Evolutionary conservation across 306 rosid genomes (phyloP), one percentile per base, ranked within the genome.

Genomic region (Sesbania bispinosa): DNA sequence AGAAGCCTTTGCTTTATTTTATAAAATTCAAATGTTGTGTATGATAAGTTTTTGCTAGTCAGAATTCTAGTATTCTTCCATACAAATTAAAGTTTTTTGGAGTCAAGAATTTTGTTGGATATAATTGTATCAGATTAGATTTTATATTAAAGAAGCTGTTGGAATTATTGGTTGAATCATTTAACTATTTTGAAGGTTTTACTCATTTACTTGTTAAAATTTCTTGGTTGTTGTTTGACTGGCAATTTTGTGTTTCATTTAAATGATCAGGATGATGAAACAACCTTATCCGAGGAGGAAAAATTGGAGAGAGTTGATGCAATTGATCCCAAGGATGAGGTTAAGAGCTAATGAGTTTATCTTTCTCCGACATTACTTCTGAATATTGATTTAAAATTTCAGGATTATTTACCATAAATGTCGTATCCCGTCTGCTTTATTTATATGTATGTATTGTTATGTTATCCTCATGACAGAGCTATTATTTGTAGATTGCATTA

Each of bases 281-380:
- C 97, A 76, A 94, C 98, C 74, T 86, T 94, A 75, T 85, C 88
- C 0, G 97, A 94, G 81, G 98, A 94, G 88, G 98, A 94, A 88
- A 88, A 94, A 75, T 58, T 94, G 83, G 94, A 81, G 51, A 86
- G 80, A 82, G 88, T 53, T 59, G 96, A 89, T 69, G 71, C 82
- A 69, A 75, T 77, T 62, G 79, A 85, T 79, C 87, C 89, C 39
- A 74, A 55, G 52, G 95, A 90, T 71, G 98, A 94, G 98, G 98
- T 89, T 75, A 79, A 70, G 52, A 67, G 80, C 82, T 71, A 63
- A 36, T 63, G 38, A 21, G 42, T 35, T 20, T 65, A 53, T 74
- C 50, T 62, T 74, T 73, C 29, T 24, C 26, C 21, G 36, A 24
- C 35, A n/a, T 43, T 79, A 14, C 69, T 55, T 41, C 24, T 7